Base-by-base conservation (phyloP, 192 early-diverging fungal genomes). In the Oehlia diaphana region DNA sequence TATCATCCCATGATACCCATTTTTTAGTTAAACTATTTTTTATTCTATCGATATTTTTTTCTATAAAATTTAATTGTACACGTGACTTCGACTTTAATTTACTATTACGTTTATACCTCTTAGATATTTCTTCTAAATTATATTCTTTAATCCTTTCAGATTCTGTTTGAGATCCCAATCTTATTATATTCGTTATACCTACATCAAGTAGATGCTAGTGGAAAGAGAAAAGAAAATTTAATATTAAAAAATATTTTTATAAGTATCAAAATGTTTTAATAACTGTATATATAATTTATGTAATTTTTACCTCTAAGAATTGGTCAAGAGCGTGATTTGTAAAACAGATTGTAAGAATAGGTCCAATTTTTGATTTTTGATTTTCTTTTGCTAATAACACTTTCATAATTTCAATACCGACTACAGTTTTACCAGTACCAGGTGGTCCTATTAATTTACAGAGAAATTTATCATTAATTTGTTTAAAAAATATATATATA, bases 311-410 rank as follows among this genome's bases (percentile, higher is more conserved):
- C 50, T 58, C 50, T 19, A 58, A 58, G 50, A 58, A 58, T 4
- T 58, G 50, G 5, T 58, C 50, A 4, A 58, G 50, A 19, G 50
- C 50, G 14, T 58, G 50, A 58, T 58, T 58, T 10, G 90, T 91
- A 58, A 85, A 89, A 39, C 86, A 86, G 14, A 91, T 83, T 28
- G 84, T 79, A 4, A 91, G 81, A 62, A 90, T 84, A 2, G 87
- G 90, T 53, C 77, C 83, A 9, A 82, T 76, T 14, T 74, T 81
- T 31, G 81, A 76, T 6, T 75, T 19, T 37, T 70, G 79, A 82
- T 84, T 83, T 53, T 49, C 23, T 31, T n/a, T 21, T 8, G 80
- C 74, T 7, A 84, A 61, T 3, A 89, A 82, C 9, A 85, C 85
- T 35, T 69, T 71, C 76, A 89, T 86, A 37, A 86, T 58, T 71